A percentile compares a stretch with the other conserved stretches of the same genome.
These are phyloP conservation scores for Ganoderma sp. DNA, from an alignment of 1,284 basidiomycete species.

Conservation along the genomic window DNA sequence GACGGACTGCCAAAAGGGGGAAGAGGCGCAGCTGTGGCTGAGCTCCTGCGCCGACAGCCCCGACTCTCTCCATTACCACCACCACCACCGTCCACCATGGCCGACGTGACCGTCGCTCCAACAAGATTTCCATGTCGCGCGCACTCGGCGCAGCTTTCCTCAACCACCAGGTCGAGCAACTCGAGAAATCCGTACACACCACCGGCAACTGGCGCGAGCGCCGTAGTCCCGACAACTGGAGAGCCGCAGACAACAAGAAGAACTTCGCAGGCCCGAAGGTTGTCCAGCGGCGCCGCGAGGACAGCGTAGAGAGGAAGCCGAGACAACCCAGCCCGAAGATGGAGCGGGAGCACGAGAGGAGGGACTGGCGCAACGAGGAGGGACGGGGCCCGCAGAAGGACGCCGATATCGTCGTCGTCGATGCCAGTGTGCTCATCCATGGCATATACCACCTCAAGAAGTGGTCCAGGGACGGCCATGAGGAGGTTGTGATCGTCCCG, in stretches of 20 bases:
- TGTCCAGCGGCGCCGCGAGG: constrained; percentile 37
- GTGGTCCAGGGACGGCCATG: constrained; percentile 75
- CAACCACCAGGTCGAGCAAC: constrained; percentile 81
- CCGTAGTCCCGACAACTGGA: constrained; percentile 31
- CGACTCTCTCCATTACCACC: constrained; percentile 8
- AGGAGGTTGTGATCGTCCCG: constrained; percentile 81
- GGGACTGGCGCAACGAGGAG: constrained; percentile 45
- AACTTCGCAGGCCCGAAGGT: constrained; percentile 21
- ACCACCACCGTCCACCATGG: constrained; percentile 26
- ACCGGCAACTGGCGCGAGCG: constrained; percentile 65
- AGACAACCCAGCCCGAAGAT: constrained; percentile 33
- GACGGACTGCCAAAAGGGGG: constrained; percentile 10
- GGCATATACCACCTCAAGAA: constrained; percentile 81
- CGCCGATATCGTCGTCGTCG: constrained; percentile 80
- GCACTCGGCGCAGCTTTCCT: constrained; percentile 84
- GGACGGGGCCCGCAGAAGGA: constrained; percentile 53
- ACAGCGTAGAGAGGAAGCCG: constrained; percentile 24
- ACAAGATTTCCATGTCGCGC: constrained; percentile 78
- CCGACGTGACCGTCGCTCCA: constrained; percentile 39
- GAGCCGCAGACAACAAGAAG: constrained; percentile 37
- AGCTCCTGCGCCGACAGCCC: constrained; percentile 10
- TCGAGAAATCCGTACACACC: constrained; percentile 76
- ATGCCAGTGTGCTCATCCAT: constrained; percentile 88
- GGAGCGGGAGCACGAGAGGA: constrained; percentile 33
- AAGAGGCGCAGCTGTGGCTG: constrained; percentile 22